Conservation (phyloP, 169 alveolate genomes). For the Plasmodium yoelii region DNA sequence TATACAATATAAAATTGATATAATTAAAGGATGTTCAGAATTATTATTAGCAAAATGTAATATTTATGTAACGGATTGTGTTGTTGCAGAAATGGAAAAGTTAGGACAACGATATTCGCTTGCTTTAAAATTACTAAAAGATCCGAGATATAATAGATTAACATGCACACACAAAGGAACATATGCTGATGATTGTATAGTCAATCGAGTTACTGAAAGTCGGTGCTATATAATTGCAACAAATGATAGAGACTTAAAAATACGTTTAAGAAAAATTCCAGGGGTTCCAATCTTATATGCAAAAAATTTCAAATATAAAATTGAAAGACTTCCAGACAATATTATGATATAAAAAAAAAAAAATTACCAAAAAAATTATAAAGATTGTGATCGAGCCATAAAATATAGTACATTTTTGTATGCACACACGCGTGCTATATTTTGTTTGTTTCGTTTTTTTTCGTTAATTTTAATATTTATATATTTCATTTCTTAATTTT, state of each 20-base stretch:
- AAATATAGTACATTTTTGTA: not conserved
- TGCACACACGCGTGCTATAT: not conserved
- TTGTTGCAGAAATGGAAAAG: conserved; percentile 98
- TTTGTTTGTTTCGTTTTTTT: not conserved
- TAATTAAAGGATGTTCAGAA: conserved; percentile 96
- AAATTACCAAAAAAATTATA: not conserved
- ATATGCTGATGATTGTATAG: conserved; percentile 99
- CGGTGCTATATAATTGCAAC: conserved; percentile 98
- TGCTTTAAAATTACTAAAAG: conserved; percentile 97
- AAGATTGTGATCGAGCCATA: too few species aligned
- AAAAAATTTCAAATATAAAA: conserved; percentile 94
- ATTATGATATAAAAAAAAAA: conserved; percentile 83
- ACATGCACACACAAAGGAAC: conserved; percentile 98
- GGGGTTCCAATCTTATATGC: conserved; percentile 99
- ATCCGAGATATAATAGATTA: conserved; percentile 96
- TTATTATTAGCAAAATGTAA: conserved; percentile 97
- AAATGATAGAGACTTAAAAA: conserved; percentile 97
- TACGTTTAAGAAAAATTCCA: conserved; percentile 97
- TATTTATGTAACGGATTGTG: conserved; percentile 98
- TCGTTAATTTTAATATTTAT: not conserved
- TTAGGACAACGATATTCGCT: conserved; percentile 97
- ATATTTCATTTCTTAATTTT: not conserved
- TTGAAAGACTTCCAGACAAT: conserved; percentile 97
- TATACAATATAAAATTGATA: conserved; percentile 97
- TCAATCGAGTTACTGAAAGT: conserved; percentile 95